phyloP scores from a whole-genome alignment of 768 basidiomycete species.

The Cyathus striatus region DNA sequence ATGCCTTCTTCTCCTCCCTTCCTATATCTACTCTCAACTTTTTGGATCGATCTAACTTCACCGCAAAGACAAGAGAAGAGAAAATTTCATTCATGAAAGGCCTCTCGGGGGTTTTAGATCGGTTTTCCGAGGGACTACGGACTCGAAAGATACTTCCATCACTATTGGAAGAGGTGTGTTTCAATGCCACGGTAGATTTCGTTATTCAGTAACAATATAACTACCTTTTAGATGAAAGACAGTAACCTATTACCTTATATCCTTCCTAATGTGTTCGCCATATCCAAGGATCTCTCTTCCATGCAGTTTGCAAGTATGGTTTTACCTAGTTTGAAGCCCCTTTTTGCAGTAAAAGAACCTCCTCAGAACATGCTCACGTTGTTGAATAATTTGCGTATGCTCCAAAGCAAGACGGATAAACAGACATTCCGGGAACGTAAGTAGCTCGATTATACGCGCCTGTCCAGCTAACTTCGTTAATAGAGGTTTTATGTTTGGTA shows the following conservation, averaged over 20 bases:
- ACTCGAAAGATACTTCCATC: slow-evolving; percentile 89
- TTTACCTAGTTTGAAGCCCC: slow-evolving; percentile 81
- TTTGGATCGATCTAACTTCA: slow-evolving; percentile 92
- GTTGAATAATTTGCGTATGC: slow-evolving; percentile 80
- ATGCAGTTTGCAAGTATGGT: slow-evolving; percentile 78
- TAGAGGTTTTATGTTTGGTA: slow-evolving; percentile 94
- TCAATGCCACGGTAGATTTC: background rate
- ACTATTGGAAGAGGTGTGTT: slow-evolving; percentile 81
- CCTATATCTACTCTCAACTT: slow-evolving; percentile 96
- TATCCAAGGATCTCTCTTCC: slow-evolving; percentile 72
- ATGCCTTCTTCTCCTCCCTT: slow-evolving; percentile 91
- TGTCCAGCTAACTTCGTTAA: background rate
- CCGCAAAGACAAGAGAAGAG: slow-evolving; percentile 90
- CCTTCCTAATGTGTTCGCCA: slow-evolving; percentile 91
- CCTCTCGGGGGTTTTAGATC: slow-evolving; percentile 69
- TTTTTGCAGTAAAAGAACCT: slow-evolving; percentile 90
- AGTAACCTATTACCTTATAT: slow-evolving; percentile 89
- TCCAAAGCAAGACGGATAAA: slow-evolving; percentile 89
- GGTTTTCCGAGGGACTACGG: slow-evolving; percentile 83
- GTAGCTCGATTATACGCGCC: slow-evolving; percentile 17
- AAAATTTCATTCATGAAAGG: slow-evolving; percentile 97
- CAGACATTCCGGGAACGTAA: slow-evolving; percentile 82
- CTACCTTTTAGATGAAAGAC: slow-evolving; percentile 82
- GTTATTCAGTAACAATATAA: slow-evolving; percentile 3
- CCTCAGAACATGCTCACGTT: slow-evolving; percentile 96